phyloP scores from a whole-genome alignment of 306 rosid species.

The Arachis stenosperma region DNA sequence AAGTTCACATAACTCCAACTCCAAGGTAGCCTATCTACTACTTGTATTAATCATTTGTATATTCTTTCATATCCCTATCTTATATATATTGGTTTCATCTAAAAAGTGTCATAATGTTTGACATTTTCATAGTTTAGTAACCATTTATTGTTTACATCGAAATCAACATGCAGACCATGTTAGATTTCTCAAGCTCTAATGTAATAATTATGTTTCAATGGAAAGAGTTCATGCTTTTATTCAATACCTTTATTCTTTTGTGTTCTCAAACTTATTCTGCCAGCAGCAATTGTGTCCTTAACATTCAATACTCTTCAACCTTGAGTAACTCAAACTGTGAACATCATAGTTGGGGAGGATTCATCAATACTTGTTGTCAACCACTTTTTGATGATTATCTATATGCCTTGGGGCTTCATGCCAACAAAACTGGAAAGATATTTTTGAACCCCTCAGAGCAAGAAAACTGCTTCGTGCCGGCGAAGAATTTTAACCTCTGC shows the following conservation, averaged over 20 bases:
- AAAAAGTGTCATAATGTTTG: conserved; percentile 22
- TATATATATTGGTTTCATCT: conserved; percentile 29
- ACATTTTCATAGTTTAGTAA: conserved; percentile 20
- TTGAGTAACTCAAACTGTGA: conserved; percentile 44
- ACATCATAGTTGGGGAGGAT: conserved; percentile 59
- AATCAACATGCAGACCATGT: conserved; percentile 14
- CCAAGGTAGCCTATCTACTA: conserved; percentile 9
- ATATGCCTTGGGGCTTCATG: conserved; percentile 53
- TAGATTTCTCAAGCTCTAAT: conserved; percentile 20
- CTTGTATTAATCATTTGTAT: conserved; percentile 1
- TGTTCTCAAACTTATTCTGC: conserved; percentile 39
- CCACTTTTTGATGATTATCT: conserved; percentile 52
- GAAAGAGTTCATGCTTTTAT: conserved; percentile 15
- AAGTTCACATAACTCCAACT: conserved; percentile 23
- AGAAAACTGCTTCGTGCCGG: conserved; percentile 34
- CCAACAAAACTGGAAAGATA: conserved; percentile 53
- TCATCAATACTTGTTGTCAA: conserved; percentile 49
- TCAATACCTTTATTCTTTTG: conserved; percentile 29
- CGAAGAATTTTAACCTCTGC: conserved; percentile 41
- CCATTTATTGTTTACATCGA: conserved; percentile 9
- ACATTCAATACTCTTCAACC: conserved; percentile 44
- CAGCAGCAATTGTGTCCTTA: conserved; percentile 46
- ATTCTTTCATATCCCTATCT: conserved; percentile 22
- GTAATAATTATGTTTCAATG: conserved; percentile 34
- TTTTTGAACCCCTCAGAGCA: conserved; percentile 58